Base-by-base conservation (phyloP, 139 green algal genomes). In the Diplosphaera chodatii region DNA sequence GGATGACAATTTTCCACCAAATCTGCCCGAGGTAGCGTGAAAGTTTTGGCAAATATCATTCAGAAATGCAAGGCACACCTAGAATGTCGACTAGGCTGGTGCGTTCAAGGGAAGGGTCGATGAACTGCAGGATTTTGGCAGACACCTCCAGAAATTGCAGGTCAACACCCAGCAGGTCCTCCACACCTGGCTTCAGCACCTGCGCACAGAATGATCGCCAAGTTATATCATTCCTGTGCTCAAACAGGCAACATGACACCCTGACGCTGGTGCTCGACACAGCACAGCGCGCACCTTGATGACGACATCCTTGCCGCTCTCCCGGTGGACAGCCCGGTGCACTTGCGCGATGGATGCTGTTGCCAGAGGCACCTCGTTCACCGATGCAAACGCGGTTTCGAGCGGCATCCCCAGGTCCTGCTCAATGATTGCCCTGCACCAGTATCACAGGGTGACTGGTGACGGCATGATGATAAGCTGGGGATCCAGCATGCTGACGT, bases 131-230 rank as follows among this genome's bases (percentile, higher is more conserved):
- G 29, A 86, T 65, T 37, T 74, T 75, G 63, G 69, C 74, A 2
- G 78, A 79, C 8, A 95, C 70, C 71, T 95, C 91, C 55, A 97
- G 69, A 64, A 96, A 95, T 83, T 87, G 90, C 27, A 99, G 84
- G 84, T 99, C 95, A 33, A 74, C 70, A 1, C 69, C 81, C 23
- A 99, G 80, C 22, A 92, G 74, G 55, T 98, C 93, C 77, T 96
- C 90, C 22, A 97, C 92, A 13, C 91, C 92, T 4, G 95, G 95
- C 78, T 97, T 98, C 28, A 98, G 79, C 29, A 99, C 91, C 30
- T 59, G 48, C 3, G 3, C 48, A 59, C 16, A 59, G 18, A 18
- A 68, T 93, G 4, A n/a, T 27, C 16, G 48, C 13, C 8, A 59
- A 27, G 13, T 4, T 59, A 25, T n/a, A n/a, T n/a, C n/a, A n/a